Percentiles rank a stretch among this genome's conserved stretches.
Evolutionary conservation across 73 alveolate genomes (phyloP).

Genomic region (Blepharisma japonicum): DNA sequence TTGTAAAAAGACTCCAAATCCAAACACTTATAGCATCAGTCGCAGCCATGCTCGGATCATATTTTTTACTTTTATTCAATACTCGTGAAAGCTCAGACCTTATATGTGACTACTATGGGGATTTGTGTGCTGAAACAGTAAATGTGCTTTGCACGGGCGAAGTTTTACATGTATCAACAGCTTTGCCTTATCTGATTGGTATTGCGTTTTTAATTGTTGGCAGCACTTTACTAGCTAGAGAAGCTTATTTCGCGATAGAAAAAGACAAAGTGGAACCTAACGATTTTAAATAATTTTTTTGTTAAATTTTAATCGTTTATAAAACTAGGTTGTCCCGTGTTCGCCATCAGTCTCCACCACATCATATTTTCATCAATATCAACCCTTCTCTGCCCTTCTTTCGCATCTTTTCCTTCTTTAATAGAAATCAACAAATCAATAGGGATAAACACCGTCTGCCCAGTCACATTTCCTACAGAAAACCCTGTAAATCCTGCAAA

Average conservation of each 20-base stretch:
- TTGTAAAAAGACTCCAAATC: background rate
- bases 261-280: no score
- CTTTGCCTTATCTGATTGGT: slow-evolving; percentile 14
- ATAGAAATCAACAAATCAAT: slow-evolving; percentile 22
- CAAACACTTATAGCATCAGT: background rate
- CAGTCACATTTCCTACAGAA: slow-evolving; percentile 70
- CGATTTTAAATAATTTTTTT: no score
- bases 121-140: background rate
- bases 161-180: background rate
- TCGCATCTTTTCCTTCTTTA: slow-evolving; percentile 2
- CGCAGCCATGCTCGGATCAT: background rate
- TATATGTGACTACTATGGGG: background rate
- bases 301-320: background rate
- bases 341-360: slow-evolving; percentile 82
- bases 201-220: background rate
- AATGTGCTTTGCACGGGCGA: background rate
- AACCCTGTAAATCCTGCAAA: slow-evolving; percentile 80
- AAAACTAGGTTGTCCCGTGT: slow-evolving; percentile 90
- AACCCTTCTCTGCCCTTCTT: slow-evolving; percentile 22
- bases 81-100: background rate
- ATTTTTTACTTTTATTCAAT: slow-evolving; percentile 22
- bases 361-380: slow-evolving; percentile 60
- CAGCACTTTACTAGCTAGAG: background rate
- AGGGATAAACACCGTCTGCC: slow-evolving; percentile 56
- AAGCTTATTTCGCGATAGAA: no score